phyloP scores from a whole-genome alignment of 768 basidiomycete species.

The Calocybe cyanea region DNA sequence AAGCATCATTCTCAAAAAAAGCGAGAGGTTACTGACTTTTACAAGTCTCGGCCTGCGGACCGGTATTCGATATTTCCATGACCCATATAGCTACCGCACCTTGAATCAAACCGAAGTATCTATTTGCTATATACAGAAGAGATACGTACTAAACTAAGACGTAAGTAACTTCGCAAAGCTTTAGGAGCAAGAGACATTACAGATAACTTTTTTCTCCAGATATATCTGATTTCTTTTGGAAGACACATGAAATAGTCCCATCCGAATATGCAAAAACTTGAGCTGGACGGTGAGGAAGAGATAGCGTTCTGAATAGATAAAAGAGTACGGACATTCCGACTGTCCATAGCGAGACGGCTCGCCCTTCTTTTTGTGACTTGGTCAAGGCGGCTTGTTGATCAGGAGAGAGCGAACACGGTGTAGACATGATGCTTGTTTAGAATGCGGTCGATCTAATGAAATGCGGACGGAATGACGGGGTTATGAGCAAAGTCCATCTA shows the following conservation, averaged over 20 bases:
- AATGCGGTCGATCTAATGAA: too few species aligned
- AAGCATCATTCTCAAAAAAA: neutral
- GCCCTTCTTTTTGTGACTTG: constrained; percentile 17
- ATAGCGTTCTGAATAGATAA: neutral
- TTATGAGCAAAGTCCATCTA: too few species aligned
- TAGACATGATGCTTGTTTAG: too few species aligned
- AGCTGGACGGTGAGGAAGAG: neutral
- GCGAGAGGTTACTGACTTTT: constrained; percentile 8
- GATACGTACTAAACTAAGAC: constrained; percentile 11
- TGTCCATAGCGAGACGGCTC: constrained; percentile 20
- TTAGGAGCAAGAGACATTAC: constrained; percentile 4
- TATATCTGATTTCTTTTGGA: constrained; percentile 20
- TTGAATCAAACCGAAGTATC: constrained; percentile 23
- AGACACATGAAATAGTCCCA: constrained; percentile 24
- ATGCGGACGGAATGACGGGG: too few species aligned
- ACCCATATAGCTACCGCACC: constrained; percentile 13
- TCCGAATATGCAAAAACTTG: constrained; percentile 25
- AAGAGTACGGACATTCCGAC: constrained; percentile 19
- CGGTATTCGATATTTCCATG: constrained; percentile 14
- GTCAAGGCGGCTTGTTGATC: constrained; percentile 13
- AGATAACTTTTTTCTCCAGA: constrained; percentile 22
- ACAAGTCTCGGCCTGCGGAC: constrained; percentile 13
- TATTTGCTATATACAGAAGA: constrained; percentile 18
- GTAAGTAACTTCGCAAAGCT: neutral
- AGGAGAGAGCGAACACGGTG: constrained; percentile 8